Conservation (phyloP, 768 basidiomycete species). For the Amanita pseudoporphyria region DNA sequence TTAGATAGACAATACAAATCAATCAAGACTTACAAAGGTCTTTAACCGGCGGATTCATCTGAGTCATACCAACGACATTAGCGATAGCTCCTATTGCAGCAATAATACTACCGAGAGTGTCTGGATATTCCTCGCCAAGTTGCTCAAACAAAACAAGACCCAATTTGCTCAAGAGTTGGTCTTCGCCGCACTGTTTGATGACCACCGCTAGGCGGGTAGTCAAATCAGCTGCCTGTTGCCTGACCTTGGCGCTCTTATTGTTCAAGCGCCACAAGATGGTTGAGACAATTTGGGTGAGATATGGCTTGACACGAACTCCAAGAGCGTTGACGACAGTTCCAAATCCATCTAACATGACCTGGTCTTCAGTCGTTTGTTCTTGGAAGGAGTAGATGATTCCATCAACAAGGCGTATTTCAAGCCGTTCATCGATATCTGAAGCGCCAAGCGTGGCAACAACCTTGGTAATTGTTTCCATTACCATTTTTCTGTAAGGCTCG, state of each 20-base stretch:
- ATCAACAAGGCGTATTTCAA: conserved; percentile 91
- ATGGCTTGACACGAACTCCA: conserved; percentile 94
- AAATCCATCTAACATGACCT: conserved; percentile 98
- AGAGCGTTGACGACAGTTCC: conserved; percentile 96
- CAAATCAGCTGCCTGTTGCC: conserved; percentile 97
- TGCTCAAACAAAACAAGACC: conserved; percentile 97
- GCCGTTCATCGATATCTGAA: conserved; percentile 94
- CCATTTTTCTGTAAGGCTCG: conserved; percentile 96
- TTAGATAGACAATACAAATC: not conserved
- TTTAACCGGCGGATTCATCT: conserved; percentile 99
- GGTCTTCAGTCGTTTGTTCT: conserved; percentile 98
- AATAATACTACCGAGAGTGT: conserved; percentile 98
- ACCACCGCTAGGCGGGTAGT: conserved; percentile 94
- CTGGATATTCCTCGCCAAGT: conserved; percentile 98
- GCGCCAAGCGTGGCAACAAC: conserved; percentile 90
- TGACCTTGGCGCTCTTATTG: conserved; percentile 99
- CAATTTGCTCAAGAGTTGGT: conserved; percentile 89
- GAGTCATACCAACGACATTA: conserved; percentile 99
- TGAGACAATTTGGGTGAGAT: conserved; percentile 97
- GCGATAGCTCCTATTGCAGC: conserved; percentile 98
- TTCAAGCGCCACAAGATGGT: conserved; percentile 98
- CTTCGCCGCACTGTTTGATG: conserved; percentile 98
- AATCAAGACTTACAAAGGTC: conserved; percentile 73
- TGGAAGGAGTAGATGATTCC: conserved; percentile 99
- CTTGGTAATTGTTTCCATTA: conserved; percentile 99